phyloP scores from a whole-genome alignment of 257 asterid genomes.

The Solanum megistacrolobum region DNA sequence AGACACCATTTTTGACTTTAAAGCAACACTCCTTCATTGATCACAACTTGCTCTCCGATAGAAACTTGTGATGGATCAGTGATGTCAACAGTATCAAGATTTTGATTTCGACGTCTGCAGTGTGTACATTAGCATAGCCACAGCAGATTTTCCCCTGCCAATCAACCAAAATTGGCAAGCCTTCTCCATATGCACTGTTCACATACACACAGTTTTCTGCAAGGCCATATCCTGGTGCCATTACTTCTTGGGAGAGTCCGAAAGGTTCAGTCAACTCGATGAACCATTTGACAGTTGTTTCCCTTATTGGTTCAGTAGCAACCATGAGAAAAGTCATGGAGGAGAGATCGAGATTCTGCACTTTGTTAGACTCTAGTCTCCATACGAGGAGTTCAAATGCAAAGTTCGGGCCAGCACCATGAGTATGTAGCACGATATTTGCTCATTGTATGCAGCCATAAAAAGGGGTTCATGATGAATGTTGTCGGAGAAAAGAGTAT shows the following conservation, averaged over 20 bases:
- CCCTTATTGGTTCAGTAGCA: constrained; percentile 63
- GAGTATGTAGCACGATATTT: constrained; percentile 43
- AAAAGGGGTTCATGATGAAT: too few relatives aligned
- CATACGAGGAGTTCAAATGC: constrained; percentile 43
- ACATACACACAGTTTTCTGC: constrained; percentile 65
- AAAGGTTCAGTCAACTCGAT: constrained; percentile 35
- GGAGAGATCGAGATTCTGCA: constrained; percentile 29
- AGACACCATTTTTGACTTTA: constrained; percentile 52
- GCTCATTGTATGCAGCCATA: constrained; percentile 14
- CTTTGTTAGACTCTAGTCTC: constrained; percentile 30
- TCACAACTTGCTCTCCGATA: constrained; percentile 44
- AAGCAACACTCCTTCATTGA: constrained; percentile 61
- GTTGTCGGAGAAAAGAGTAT: too few relatives aligned
- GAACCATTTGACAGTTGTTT: constrained; percentile 36
- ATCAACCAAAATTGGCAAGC: constrained; percentile 35
- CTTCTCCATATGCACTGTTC: constrained; percentile 57
- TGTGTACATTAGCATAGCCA: constrained; percentile 26
- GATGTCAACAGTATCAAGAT: constrained; percentile 48
- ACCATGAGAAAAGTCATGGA: constrained; percentile 59
- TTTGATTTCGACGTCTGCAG: constrained; percentile 29
- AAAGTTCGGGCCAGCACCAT: constrained; percentile 33
- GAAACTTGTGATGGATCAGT: constrained; percentile 59
- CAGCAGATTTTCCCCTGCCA: constrained; percentile 65
- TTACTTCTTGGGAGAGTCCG: constrained; percentile 42
- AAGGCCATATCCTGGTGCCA: constrained; percentile 71